A percentile compares a stretch with the other conserved stretches of the same genome.
phyloP scores from a whole-genome alignment of 345 rosid genomes.

The Salix arbutifolia region DNA sequence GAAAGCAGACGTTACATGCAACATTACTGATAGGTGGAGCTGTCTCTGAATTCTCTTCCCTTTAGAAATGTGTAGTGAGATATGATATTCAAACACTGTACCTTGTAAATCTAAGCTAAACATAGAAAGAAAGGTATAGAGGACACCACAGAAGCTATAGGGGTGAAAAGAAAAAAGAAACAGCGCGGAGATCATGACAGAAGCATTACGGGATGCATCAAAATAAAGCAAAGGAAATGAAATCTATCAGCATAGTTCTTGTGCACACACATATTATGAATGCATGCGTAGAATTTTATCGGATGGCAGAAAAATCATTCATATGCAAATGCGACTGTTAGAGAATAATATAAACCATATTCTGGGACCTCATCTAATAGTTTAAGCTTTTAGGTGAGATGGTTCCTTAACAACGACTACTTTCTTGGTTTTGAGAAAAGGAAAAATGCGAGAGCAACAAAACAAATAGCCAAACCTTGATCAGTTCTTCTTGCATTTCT shows the following conservation, averaged over 20 bases:
- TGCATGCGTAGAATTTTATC: background rate
- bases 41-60: no score
- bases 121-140: background rate
- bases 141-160: background rate
- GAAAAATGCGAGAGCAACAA: conserved; percentile 4
- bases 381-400: no score
- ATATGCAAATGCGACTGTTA: background rate
- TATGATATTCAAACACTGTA: background rate
- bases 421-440: background rate
- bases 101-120: background rate
- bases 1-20: no score
- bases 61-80: background rate
- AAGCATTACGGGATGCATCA: background rate
- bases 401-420: background rate
- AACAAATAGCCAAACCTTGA: conserved; percentile 50
- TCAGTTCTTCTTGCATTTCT: conserved; percentile 96
- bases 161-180: background rate
- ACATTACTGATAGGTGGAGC: no score
- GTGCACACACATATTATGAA: no score
- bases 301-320: background rate
- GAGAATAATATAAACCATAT: no score
- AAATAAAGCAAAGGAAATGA: background rate
- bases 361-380: no score
- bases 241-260: background rate
- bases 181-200: background rate